Percentiles rank a stretch among this genome's conserved stretches.
phyloP scores from a whole-genome alignment of 2,329 filamentous ascomycete genomes.

The Cytospora schulzeri region DNA sequence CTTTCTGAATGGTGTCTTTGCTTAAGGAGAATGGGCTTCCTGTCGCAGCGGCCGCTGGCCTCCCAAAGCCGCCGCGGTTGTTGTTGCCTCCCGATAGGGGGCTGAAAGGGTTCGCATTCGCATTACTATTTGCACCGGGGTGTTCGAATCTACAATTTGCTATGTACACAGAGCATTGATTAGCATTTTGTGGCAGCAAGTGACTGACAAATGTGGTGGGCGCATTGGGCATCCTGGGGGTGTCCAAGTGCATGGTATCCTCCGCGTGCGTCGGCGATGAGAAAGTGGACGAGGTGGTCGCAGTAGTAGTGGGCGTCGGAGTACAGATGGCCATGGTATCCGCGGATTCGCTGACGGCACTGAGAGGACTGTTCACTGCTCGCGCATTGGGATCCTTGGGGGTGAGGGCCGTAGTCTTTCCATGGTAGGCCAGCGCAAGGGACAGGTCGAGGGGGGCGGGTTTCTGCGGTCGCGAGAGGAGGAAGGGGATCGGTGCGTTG shows the following conservation, averaged over 20 bases:
- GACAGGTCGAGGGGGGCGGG: constrained; percentile 5
- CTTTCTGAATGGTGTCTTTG: constrained; percentile 62
- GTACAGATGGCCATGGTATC: constrained; percentile 3
- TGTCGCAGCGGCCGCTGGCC: constrained; percentile 23
- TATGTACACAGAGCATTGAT: constrained; percentile 34
- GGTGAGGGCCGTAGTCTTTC: not conserved
- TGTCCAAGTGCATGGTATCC: constrained; percentile 9
- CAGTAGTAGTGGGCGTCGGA: not conserved
- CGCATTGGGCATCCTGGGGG: constrained; percentile 1
- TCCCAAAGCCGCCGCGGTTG: constrained; percentile 52
- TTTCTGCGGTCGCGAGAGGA: constrained; percentile 2
- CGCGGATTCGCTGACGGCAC: not conserved
- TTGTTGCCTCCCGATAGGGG: constrained; percentile 32
- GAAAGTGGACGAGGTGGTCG: not conserved
- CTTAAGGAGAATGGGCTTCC: constrained; percentile 53
- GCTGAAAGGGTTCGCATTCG: constrained; percentile 35
- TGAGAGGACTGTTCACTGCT: not conserved
- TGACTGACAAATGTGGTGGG: not conserved
- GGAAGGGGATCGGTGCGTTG: constrained; percentile 3
- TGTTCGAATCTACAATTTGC: constrained; percentile 59
- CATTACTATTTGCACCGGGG: constrained; percentile 40
- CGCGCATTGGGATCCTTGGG: constrained; percentile 7
- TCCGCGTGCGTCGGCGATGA: not conserved
- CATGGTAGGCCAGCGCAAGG: not conserved
- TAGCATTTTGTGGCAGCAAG: constrained; percentile 6